Evolutionary conservation across 116 monocot species (phyloP).

Genomic region (Posidonia oceanica): DNA sequence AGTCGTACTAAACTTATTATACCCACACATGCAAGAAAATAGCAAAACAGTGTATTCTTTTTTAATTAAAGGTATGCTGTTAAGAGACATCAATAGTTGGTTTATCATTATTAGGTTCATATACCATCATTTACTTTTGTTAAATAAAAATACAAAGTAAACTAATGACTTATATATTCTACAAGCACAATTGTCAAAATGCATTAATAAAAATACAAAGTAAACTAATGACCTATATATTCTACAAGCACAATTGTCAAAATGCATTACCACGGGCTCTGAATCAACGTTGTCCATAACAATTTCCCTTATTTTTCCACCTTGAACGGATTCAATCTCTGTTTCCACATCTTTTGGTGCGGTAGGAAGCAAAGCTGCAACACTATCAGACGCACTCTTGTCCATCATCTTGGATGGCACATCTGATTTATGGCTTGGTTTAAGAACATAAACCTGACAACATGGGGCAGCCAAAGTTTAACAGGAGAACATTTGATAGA

Average conservation of each 20-base stretch:
- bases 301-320: conserved; percentile 71
- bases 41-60: no score
- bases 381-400: conserved; percentile 44
- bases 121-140: no score
- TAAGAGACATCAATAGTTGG: no score
- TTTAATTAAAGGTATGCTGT: no score
- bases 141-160: not conserved
- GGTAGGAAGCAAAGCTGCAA: conserved; percentile 28
- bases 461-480: not conserved
- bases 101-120: no score
- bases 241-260: no score
- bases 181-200: not conserved
- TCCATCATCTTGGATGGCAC: conserved; percentile 41
- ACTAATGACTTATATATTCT: not conserved
- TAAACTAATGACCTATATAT: not conserved
- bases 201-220: conserved; percentile 10
- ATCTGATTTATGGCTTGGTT: conserved; percentile 76
- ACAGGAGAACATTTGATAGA: not conserved
- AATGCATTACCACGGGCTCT: conserved; percentile 29
- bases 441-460: conserved; percentile 80
- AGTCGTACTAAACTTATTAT: no score
- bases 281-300: conserved; percentile 47
- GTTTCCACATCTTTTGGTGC: conserved; percentile 47
- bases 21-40: no score
- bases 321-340: conserved; percentile 62